Base-by-base conservation (phyloP, 495 filamentous ascomycete species). In the Bombardia bombarda region DNA sequence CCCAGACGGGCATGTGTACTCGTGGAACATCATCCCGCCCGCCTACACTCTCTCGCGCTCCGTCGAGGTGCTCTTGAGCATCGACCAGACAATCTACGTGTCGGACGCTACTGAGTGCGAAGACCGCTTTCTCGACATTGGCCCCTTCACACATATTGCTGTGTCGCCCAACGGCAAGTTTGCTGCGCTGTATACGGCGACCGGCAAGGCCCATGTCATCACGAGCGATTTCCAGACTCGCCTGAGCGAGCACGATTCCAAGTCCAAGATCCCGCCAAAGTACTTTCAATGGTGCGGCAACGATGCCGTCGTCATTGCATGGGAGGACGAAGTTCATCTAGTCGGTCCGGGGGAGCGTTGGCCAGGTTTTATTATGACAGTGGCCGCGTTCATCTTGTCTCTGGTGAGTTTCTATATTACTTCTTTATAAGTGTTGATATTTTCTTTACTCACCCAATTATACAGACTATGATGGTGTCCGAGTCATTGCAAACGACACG, bases 311-410 rank as follows among this genome's bases (percentile, higher is more conserved):
- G 80, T 94, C 34, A 78, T 97, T 46, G 88, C 87, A 12, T 98
- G 92, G 92, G 92, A 95, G 52, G 92, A 98, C 63, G 92, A 98
- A 53, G 82, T 97, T n/a, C 92, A 96, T 57, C 73, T 98, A 33
- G 83, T 97, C 42, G 90, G 89, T 1, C 88, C 87, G 0, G 83
- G 80, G 87, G 86, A 30, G 78, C 82, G 9, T 75, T 86, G 31
- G 75, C 88, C 25, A 86, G 80, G 52, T 90, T 86, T 55, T 93
- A 84, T 46, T 97, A 97, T 55, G 88, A 97, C 58, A 55, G 42
- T 38, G 83, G 80, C 24, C 82, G 86, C 46, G 82, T 97, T 14
- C 92, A 98, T 67, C 71, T 98, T 7, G 67, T 96, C 23, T 79
- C 89, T 3, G 90, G 93, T 67, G 72, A 83, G 45, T 2, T 14